phyloP scores from a whole-genome alignment of 768 basidiomycete genomes.

The Arthromyces matolae region DNA sequence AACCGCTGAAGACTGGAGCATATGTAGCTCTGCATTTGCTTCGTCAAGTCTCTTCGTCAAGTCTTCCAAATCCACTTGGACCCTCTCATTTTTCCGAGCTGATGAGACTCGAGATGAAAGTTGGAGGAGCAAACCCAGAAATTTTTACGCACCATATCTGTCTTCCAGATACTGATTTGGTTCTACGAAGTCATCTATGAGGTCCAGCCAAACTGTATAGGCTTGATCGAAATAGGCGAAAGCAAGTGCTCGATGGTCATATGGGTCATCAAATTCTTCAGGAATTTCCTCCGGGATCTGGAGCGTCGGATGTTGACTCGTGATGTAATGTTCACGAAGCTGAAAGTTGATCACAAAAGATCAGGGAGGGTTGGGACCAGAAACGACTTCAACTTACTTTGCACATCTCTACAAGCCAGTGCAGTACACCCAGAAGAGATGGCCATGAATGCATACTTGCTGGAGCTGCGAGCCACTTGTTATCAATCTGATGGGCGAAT shows the following conservation, averaged over 20 bases:
- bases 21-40: conserved; percentile 50
- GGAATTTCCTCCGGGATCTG: conserved; percentile 60
- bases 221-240: conserved; percentile 69
- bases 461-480: conserved; percentile 83
- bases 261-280: conserved; percentile 71
- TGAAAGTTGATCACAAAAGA: conserved; percentile 24
- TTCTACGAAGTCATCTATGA: conserved; percentile 64
- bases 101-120: conserved; percentile 7
- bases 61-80: conserved; percentile 59
- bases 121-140: background rate
- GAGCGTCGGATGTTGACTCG: conserved; percentile 63
- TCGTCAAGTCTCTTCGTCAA: conserved; percentile 45
- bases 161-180: conserved; percentile 69
- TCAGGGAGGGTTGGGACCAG: conserved; percentile 18
- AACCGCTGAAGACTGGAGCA: conserved; percentile 62
- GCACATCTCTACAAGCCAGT: conserved; percentile 88
- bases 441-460: conserved; percentile 95
- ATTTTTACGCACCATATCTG: conserved; percentile 59
- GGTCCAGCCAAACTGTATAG: conserved; percentile 65
- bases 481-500: conserved; percentile 70
- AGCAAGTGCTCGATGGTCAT: conserved; percentile 74
- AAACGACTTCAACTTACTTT: conserved; percentile 49
- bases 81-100: conserved; percentile 74
- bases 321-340: conserved; percentile 45
- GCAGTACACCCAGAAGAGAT: conserved; percentile 76